Conservation (phyloP, 2,329 filamentous ascomycete genomes). For the Chalaropsis ovoidea region DNA sequence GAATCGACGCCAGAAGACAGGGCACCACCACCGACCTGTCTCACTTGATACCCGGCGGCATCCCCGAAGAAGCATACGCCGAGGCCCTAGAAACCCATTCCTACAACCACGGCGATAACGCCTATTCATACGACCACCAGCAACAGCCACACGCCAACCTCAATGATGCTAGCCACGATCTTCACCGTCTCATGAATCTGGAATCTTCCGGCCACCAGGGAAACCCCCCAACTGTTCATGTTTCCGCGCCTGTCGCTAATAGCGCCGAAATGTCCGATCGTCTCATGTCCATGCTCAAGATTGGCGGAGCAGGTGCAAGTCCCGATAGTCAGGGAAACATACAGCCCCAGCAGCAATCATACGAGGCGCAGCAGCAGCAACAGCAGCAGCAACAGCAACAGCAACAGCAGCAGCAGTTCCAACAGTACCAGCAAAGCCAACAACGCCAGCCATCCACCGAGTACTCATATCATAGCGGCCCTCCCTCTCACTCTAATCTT, state of each 20-base stretch:
- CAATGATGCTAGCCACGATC: conserved; percentile 42
- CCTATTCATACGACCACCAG: conserved; percentile 11
- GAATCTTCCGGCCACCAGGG: conserved; percentile 14
- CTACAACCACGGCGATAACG: background rate
- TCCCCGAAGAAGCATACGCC: conserved; percentile 43
- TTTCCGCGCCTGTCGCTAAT: conserved; percentile 19
- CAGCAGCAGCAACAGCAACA: conserved; percentile 22
- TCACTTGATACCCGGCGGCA: conserved; percentile 29
- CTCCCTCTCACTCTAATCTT: conserved; percentile 46
- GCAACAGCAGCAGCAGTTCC: conserved; percentile 22
- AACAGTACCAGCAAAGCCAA: conserved; percentile 27
- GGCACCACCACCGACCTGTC: conserved; percentile 34
- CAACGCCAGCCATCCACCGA: conserved; percentile 46
- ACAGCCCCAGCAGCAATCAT: conserved; percentile 12
- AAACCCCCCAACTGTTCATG: conserved; percentile 12
- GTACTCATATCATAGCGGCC: conserved; percentile 37
- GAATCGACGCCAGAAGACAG: conserved; percentile 27
- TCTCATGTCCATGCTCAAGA: conserved; percentile 21
- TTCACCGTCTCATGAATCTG: conserved; percentile 47
- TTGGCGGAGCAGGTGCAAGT: conserved; percentile 3
- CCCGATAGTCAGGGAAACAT: background rate
- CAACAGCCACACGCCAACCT: conserved; percentile 36
- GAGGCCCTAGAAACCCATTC: conserved; percentile 28
- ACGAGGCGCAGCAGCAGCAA: conserved; percentile 1
- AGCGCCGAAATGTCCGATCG: conserved; percentile 18